Percentiles rank a stretch among this genome's conserved stretches.
Evolutionary conservation across 2,329 filamentous ascomycete genomes (phyloP).

Genomic region (Calonectria leucothoes): DNA sequence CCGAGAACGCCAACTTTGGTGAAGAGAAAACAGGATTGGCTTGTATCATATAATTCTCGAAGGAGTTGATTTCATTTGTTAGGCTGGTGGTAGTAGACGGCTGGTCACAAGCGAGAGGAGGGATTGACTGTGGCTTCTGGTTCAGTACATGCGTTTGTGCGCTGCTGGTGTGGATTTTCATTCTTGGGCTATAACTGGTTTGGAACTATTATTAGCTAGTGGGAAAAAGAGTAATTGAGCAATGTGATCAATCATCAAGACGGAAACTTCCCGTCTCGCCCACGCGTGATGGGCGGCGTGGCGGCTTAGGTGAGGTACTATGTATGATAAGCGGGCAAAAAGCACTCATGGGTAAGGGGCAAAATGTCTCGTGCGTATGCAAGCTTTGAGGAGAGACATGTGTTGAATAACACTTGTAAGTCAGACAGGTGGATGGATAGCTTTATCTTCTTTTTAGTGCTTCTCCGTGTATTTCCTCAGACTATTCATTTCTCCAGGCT

Average conservation of each 20-base stretch:
- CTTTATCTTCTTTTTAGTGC: background rate
- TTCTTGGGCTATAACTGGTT: background rate
- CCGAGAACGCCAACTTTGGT: slow-evolving; percentile 69
- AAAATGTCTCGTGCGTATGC: background rate
- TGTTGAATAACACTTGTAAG: background rate
- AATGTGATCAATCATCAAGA: background rate
- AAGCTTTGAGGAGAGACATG: background rate
- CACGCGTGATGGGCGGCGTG: background rate
- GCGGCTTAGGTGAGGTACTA: background rate
- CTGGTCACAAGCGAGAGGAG: slow-evolving; percentile 19
- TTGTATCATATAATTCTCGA: slow-evolving; percentile 13
- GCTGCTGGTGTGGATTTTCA: background rate
- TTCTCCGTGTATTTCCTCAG: background rate
- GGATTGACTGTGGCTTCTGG: background rate
- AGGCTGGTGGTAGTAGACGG: background rate
- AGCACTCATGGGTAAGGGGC: background rate
- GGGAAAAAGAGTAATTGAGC: slow-evolving; percentile 17
- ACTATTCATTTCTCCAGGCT: background rate
- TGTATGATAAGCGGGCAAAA: background rate
- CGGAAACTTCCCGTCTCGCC: background rate
- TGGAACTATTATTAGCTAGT: slow-evolving; percentile 24
- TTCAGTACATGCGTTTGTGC: background rate
- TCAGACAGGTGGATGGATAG: background rate
- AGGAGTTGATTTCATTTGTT: slow-evolving; percentile 21
- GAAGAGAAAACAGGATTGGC: background rate